These are phyloP conservation scores for Alternaria metachromatica DNA, from an alignment of 2,329 filamentous ascomycete genomes.

Conservation along the genomic window DNA sequence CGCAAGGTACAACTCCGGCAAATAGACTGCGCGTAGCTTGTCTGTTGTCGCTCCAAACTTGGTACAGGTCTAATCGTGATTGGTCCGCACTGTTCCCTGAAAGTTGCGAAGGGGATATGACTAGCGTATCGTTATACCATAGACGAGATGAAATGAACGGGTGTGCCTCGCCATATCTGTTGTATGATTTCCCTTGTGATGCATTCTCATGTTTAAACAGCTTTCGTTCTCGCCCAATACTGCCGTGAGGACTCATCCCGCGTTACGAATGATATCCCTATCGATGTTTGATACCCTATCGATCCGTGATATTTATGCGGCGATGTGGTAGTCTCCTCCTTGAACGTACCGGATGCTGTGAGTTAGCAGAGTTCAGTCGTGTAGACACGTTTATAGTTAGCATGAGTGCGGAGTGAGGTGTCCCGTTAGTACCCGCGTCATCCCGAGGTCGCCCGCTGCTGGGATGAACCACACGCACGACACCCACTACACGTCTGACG, in stretches of 20 bases:
- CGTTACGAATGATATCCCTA: background rate
- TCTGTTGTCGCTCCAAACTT: background rate
- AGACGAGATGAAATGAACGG: background rate
- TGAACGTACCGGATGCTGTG: background rate
- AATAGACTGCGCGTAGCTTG: constrained; percentile 13
- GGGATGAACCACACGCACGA: background rate
- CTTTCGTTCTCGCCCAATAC: background rate
- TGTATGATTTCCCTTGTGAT: background rate
- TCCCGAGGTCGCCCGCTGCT: background rate
- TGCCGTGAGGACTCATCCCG: background rate
- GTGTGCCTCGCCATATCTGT: background rate
- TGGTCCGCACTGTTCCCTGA: background rate
- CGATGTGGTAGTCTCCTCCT: background rate
- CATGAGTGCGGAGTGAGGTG: background rate
- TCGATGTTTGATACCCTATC: background rate
- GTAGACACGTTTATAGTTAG: background rate
- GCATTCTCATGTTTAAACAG: background rate
- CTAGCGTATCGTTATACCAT: background rate
- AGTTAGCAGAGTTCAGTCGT: background rate
- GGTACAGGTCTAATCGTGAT: background rate
- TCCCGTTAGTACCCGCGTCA: background rate
- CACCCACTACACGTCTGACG: background rate
- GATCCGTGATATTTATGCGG: background rate
- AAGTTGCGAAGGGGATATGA: background rate
- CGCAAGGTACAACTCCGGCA: constrained; percentile 37